phyloP scores from a whole-genome alignment of 192 early-diverging fungal species.

The Irineochytrium annulatum region DNA sequence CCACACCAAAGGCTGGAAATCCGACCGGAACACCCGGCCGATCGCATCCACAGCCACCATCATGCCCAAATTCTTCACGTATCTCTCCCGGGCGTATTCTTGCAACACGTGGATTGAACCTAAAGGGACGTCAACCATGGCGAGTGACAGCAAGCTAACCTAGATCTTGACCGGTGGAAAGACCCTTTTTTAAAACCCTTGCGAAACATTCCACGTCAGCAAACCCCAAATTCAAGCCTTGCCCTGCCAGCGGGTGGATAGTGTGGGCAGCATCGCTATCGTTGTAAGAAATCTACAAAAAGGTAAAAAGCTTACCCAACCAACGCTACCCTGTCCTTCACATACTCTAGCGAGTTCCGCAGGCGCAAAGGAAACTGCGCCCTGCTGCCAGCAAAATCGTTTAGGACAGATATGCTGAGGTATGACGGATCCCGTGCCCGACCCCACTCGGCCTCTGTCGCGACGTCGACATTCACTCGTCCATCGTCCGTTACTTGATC shows the following conservation, averaged over 20 bases:
- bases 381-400: slow-evolving; percentile 64
- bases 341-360: slow-evolving; percentile 74
- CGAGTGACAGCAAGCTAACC: slow-evolving; percentile 36
- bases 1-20: slow-evolving; percentile 56
- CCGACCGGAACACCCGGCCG: slow-evolving; percentile 72
- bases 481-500: slow-evolving; percentile 46
- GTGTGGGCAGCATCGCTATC: slow-evolving; percentile 91
- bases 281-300: neutral
- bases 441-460: slow-evolving; percentile 67
- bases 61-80: slow-evolving; percentile 78
- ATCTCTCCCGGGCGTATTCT: slow-evolving; percentile 79
- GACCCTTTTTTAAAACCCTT: slow-evolving; percentile 57
- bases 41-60: slow-evolving; percentile 76
- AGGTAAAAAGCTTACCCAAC: slow-evolving; percentile 59
- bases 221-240: slow-evolving; percentile 92
- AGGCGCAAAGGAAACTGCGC: slow-evolving; percentile 82
- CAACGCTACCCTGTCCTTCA: slow-evolving; percentile 74
- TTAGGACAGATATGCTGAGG: no score
- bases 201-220: slow-evolving; percentile 75
- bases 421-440: slow-evolving; percentile 24
- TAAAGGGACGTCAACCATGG: neutral
- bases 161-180: slow-evolving; percentile 74
- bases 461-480: slow-evolving; percentile 44
- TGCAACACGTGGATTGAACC: slow-evolving; percentile 68
- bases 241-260: slow-evolving; percentile 93